Base-by-base conservation (phyloP, 2,329 filamentous ascomycete species). In the Colletotrichum sp. region DNA sequence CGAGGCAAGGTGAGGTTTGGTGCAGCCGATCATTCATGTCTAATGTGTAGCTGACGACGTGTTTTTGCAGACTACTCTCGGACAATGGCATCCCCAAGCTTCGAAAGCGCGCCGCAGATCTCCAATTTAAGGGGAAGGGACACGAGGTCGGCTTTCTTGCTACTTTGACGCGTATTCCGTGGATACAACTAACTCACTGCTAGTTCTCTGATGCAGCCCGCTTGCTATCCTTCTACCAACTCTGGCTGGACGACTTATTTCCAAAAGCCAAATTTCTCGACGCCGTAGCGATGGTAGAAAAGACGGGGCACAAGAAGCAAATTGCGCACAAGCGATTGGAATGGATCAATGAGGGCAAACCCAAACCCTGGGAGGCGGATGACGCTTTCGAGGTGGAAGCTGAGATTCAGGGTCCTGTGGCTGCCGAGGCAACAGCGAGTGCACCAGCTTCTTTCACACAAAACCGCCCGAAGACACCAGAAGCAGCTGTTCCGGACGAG, bases 171-270 rank as follows among this genome's bases (percentile, higher is more conserved):
- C 3, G 52, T 34, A 28, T 8, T 36, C 8, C 21, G 34, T 16
- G 21, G 24, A 44, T 34, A 13, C 32, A 13, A 13, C 59, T 62
- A 32, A 39, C 32, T 39, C 21, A 32, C 16, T 59, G 39, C 2
- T 70, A 96, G 93, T 99, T 97, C 85, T 93, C 94, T 21, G 97
- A 99, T 82, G 92, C 96, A 13, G 91, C 93, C 1, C 92, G 93
- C 18, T 90, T 99, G 28, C 89, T 99, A 64, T 95, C 95, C 28
- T 95, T 98, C 83, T 99, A 99, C 83, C 97, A 99, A 83, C 86
- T 98, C 72, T 99, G 97, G 97, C 93, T 99, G 3, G 96, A 99
- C 85, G 96, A 98, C 81, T 89, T 99, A 15, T 99, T 96, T 81
- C 97, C 97, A 15, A 96, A 98, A 81, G 97, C 96, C 7, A 96